These are phyloP conservation scores for Theobroma cacao DNA, from an alignment of 345 rosid species.

Conservation along the genomic window DNA sequence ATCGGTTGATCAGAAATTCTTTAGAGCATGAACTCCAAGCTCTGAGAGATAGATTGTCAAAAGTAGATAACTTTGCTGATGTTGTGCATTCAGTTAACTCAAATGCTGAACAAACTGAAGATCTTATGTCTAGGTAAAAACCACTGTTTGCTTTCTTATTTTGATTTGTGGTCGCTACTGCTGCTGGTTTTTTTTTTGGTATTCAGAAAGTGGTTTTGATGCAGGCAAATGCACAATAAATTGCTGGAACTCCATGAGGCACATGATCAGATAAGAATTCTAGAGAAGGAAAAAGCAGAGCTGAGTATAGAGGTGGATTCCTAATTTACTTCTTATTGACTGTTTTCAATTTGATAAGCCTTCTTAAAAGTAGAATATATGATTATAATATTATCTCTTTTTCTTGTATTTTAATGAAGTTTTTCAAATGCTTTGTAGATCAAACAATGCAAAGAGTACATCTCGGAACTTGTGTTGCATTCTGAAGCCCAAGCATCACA, in stretches of 20 bases:
- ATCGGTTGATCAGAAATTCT: constrained; percentile 58
- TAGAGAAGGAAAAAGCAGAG: constrained; percentile 58
- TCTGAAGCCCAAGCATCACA: constrained; percentile 89
- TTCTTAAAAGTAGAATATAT: not conserved
- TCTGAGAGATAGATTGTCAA: constrained; percentile 59
- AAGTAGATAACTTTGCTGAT: constrained; percentile 58
- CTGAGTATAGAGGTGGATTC: constrained; percentile 63
- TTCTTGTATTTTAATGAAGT: not conserved
- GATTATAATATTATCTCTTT: constrained; percentile 5
- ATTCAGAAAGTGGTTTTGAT: constrained; percentile 15
- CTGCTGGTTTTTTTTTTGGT: not conserved
- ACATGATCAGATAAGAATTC: constrained; percentile 36
- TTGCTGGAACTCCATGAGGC: constrained; percentile 56
- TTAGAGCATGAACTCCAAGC: constrained; percentile 74
- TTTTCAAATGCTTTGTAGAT: constrained; percentile 46
- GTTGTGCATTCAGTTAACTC: constrained; percentile 32
- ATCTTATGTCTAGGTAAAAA: constrained; percentile 47
- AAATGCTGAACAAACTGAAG: constrained; percentile 34
- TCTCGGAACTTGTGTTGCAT: constrained; percentile 76
- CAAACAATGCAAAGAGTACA: constrained; percentile 68
- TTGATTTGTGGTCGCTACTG: constrained; percentile 16
- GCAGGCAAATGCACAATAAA: constrained; percentile 37
- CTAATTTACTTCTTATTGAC: constrained; percentile 7
- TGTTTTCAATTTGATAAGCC: not conserved
- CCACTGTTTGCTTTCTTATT: constrained; percentile 19